Conservation (phyloP, 495 filamentous ascomycete species). For the Hyaloscypha bicolor region DNA sequence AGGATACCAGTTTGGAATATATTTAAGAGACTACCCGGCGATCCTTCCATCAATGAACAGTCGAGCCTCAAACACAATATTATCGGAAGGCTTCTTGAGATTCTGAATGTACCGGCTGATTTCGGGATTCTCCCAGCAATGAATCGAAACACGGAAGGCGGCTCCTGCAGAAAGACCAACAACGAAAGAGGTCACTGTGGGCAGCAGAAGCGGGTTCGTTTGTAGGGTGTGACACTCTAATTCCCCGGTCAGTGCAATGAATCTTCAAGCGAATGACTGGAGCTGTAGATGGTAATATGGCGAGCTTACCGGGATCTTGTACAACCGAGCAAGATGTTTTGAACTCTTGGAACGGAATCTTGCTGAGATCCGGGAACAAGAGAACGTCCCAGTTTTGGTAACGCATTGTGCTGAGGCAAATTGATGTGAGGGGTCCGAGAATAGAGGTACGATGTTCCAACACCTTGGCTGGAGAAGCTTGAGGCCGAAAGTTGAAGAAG, state of each 20-base stretch:
- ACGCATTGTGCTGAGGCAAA: constrained; percentile 57
- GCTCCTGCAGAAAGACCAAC: constrained; percentile 62
- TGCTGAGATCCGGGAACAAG: constrained; percentile 66
- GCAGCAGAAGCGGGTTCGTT: constrained; percentile 51
- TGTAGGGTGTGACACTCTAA: constrained; percentile 29
- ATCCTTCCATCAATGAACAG: constrained; percentile 71
- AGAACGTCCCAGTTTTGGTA: constrained; percentile 88
- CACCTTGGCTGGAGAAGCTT: neutral
- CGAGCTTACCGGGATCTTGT: constrained; percentile 58
- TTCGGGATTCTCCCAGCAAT: constrained; percentile 73
- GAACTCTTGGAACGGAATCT: constrained; percentile 83
- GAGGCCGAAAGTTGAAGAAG: neutral
- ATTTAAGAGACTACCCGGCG: constrained; percentile 55
- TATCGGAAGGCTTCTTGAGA: constrained; percentile 62
- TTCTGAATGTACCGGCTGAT: constrained; percentile 62
- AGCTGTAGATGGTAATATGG: neutral
- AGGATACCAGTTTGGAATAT: neutral
- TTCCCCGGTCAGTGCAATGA: neutral
- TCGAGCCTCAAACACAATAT: constrained; percentile 66
- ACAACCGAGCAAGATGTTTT: constrained; percentile 79
- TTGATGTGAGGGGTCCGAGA: neutral
- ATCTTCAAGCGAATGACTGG: neutral
- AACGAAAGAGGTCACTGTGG: constrained; percentile 77
- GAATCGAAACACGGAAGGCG: constrained; percentile 77
- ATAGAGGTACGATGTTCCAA: no score